Evolutionary conservation across 2,329 filamentous ascomycete genomes (phyloP).

Genomic region (Cercospora janseana): DNA sequence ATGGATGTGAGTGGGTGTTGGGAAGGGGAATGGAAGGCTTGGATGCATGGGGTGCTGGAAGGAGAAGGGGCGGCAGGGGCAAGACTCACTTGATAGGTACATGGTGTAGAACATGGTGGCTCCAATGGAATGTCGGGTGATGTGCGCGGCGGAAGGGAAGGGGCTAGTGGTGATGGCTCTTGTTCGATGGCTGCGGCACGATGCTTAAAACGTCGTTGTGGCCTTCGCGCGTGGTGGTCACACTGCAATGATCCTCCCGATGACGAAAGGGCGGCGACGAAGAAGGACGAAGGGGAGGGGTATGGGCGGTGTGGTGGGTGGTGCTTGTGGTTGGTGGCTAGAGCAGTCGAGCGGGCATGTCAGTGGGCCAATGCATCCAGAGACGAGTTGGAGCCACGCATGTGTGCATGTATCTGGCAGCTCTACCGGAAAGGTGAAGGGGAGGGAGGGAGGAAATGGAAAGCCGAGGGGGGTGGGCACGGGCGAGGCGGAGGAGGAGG

Average conservation of each 20-base stretch:
- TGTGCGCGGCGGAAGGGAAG: slow-evolving; percentile 24
- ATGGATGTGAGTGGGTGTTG: slow-evolving; percentile 9
- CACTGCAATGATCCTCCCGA: slow-evolving; percentile 31
- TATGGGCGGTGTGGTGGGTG: slow-evolving; percentile 5
- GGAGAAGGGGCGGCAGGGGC: slow-evolving; percentile 31
- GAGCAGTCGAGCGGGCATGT: slow-evolving; percentile 23
- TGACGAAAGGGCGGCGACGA: slow-evolving; percentile 15
- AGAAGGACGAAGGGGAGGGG: slow-evolving; percentile 21
- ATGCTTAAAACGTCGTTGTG: slow-evolving; percentile 28
- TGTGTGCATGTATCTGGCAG: slow-evolving; percentile 21
- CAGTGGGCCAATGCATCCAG: slow-evolving; percentile 27
- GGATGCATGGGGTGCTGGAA: slow-evolving; percentile 17
- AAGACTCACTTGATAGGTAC: slow-evolving; percentile 57
- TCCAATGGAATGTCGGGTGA: slow-evolving; percentile 20
- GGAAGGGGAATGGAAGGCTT: slow-evolving; percentile 24
- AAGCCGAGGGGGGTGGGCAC: slow-evolving; percentile 27
- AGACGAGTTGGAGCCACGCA: slow-evolving; percentile 18
- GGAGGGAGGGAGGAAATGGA: slow-evolving; percentile 19
- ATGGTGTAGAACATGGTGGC: slow-evolving; percentile 45
- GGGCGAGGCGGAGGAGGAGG: neutral
- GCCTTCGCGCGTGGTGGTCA: slow-evolving; percentile 26
- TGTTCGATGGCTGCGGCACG: slow-evolving; percentile 31
- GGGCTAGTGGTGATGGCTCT: slow-evolving; percentile 26
- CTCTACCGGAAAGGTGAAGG: slow-evolving; percentile 17
- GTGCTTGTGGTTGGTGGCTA: slow-evolving; percentile 14